Percentiles rank a stretch among this genome's conserved stretches.
Conservation (phyloP, 2,329 filamentous ascomycete genomes). For the Aspergillus carbonarius region DNA sequence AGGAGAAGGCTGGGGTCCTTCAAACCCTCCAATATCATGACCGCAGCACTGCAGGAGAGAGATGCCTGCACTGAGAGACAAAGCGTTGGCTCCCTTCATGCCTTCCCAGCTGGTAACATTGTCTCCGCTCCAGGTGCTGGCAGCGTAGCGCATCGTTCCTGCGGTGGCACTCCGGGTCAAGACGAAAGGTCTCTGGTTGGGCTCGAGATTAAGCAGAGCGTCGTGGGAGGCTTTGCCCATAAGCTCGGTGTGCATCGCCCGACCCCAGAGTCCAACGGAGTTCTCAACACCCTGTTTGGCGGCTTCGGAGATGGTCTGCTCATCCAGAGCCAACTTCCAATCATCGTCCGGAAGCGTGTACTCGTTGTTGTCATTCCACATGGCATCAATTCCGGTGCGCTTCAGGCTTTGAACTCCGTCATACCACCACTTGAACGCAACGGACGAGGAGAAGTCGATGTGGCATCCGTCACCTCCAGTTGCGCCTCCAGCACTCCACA, state of each 20-base stretch:
- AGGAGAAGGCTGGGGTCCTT: slow-evolving; percentile 67
- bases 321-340: slow-evolving; percentile 62
- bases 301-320: slow-evolving; percentile 39
- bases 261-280: slow-evolving; percentile 67
- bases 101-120: slow-evolving; percentile 72
- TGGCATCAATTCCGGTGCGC: slow-evolving; percentile 65
- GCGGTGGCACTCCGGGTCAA: slow-evolving; percentile 69
- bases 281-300: slow-evolving; percentile 42
- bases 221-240: slow-evolving; percentile 71
- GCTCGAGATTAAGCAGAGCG: slow-evolving; percentile 59
- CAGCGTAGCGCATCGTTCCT: slow-evolving; percentile 68
- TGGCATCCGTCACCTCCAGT: slow-evolving; percentile 69
- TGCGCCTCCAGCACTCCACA: slow-evolving; percentile 72
- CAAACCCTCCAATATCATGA: slow-evolving; percentile 74
- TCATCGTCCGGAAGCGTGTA: slow-evolving; percentile 66
- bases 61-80: slow-evolving; percentile 67
- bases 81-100: slow-evolving; percentile 69
- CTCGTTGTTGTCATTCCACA: slow-evolving; percentile 81
- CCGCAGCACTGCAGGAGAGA: slow-evolving; percentile 68
- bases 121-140: slow-evolving; percentile 73
- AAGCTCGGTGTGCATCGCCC: slow-evolving; percentile 67
- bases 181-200: slow-evolving; percentile 64
- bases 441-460: slow-evolving; percentile 69
- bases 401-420: slow-evolving; percentile 64
- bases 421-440: slow-evolving; percentile 70